Evolutionary conservation across 352 stramenopile genomes (phyloP).

Genomic region (Globisporangium solare): DNA sequence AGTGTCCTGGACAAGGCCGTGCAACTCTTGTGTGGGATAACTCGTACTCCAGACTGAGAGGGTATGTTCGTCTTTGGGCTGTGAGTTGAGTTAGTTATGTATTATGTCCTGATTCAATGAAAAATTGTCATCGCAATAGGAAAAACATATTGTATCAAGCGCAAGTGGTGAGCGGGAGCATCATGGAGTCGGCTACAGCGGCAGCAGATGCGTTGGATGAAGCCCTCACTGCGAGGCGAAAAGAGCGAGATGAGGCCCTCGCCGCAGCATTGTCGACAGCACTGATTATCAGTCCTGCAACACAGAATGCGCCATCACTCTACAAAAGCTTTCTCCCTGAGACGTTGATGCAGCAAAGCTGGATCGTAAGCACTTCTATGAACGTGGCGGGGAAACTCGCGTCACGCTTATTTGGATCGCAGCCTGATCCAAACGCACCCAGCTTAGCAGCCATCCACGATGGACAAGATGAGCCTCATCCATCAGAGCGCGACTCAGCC

Average conservation of each 20-base stretch:
- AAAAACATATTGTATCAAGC: conserved; percentile 79
- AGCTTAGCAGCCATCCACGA: background rate
- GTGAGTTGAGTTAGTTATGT: conserved; percentile 1
- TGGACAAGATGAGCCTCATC: conserved; percentile 8
- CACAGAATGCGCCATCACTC: conserved; percentile 23
- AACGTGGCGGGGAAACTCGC: conserved; percentile 54
- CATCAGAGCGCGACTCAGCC: conserved; percentile 18
- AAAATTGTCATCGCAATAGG: conserved; percentile 18
- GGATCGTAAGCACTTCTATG: conserved; percentile 63
- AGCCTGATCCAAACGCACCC: conserved; percentile 9
- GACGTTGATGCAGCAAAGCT: conserved; percentile 49
- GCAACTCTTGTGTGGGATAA: conserved; percentile 76
- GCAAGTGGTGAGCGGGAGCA: conserved; percentile 56
- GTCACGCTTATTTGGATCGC: conserved; percentile 67
- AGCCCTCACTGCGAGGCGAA: conserved; percentile 46
- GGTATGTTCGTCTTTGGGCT: conserved; percentile 18
- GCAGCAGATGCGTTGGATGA: conserved; percentile 73
- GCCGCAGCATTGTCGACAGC: conserved; percentile 25
- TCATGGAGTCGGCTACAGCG: conserved; percentile 67
- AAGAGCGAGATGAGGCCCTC: conserved; percentile 32
- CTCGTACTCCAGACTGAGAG: conserved; percentile 70
- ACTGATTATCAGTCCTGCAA: conserved; percentile 30
- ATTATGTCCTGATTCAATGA: background rate
- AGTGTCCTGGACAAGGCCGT: conserved; percentile 48
- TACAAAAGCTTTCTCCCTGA: conserved; percentile 38